phyloP scores from a whole-genome alignment of 1,139 yeast species.

The Pichia norvegensis region DNA sequence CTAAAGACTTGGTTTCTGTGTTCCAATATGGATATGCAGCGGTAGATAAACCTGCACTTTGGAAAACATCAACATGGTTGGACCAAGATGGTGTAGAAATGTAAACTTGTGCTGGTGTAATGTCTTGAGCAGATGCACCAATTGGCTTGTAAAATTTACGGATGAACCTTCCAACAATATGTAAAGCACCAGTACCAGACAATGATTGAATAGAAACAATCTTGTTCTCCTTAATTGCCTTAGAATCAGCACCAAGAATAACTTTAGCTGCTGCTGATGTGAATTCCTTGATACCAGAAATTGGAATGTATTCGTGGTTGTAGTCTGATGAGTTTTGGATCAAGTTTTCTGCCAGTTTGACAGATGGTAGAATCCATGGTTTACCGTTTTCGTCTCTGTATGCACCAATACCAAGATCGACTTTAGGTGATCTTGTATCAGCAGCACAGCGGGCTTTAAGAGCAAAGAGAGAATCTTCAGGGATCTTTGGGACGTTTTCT shows the following conservation, averaged over 20 bases:
- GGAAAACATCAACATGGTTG: conserved; percentile 80
- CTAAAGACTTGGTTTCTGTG: conserved; percentile 51
- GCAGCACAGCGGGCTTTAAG: conserved; percentile 65
- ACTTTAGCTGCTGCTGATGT: conserved; percentile 69
- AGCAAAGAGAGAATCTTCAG: conserved; percentile 78
- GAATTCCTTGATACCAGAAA: conserved; percentile 69
- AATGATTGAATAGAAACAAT: conserved; percentile 77
- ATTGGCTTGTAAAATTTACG: conserved; percentile 44
- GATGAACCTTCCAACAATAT: conserved; percentile 73
- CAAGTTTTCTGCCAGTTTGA: conserved; percentile 57
- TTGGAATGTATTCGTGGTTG: conserved; percentile 89
- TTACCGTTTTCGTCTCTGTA: conserved; percentile 89
- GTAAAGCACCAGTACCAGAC: conserved; percentile 95
- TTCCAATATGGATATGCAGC: conserved; percentile 76
- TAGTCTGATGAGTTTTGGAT: conserved; percentile 49
- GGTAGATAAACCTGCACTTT: conserved; percentile 54
- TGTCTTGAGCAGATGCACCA: conserved; percentile 26
- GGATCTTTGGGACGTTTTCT: conserved; percentile 49
- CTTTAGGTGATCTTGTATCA: conserved; percentile 56
- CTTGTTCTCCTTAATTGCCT: conserved; percentile 45
- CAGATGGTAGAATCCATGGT: conserved; percentile 92
- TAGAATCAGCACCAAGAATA: conserved; percentile 61
- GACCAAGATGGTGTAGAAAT: conserved; percentile 95
- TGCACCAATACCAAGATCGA: conserved; percentile 90
- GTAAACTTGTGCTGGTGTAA: conserved; percentile 44